phyloP scores from a whole-genome alignment of 1,284 basidiomycete genomes.

The Schizophyllum amplum region DNA sequence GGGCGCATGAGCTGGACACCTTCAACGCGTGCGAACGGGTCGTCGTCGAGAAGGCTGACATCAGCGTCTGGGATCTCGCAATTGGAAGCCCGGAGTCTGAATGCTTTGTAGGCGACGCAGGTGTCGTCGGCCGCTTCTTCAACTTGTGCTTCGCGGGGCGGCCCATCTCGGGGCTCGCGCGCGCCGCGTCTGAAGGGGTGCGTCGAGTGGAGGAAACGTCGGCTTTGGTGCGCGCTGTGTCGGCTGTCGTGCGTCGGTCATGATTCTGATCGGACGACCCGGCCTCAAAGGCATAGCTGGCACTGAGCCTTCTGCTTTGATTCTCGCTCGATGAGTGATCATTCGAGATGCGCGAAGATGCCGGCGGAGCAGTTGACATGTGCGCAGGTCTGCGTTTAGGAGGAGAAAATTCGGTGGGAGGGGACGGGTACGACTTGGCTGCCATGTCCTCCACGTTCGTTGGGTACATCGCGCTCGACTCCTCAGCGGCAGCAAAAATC shows the following conservation, averaged over 20 bases:
- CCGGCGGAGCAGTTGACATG: background rate
- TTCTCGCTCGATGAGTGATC: background rate
- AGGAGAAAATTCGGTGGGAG: background rate
- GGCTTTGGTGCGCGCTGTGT: background rate
- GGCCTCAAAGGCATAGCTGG: too few species aligned
- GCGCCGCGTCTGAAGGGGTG: background rate
- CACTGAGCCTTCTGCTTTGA: background rate
- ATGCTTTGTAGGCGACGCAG: constrained; percentile 10
- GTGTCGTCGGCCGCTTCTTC: constrained; percentile 13
- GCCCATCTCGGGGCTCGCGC: constrained; percentile 6
- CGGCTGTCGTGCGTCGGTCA: background rate
- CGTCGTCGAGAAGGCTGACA: constrained; percentile 30
- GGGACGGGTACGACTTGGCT: background rate
- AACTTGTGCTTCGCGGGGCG: constrained; percentile 10
- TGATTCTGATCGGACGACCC: too few species aligned
- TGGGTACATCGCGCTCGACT: background rate
- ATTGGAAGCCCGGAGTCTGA: too few species aligned
- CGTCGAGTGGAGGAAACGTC: background rate
- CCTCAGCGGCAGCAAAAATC: background rate
- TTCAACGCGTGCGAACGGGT: constrained; percentile 49
- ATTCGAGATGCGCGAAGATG: background rate
- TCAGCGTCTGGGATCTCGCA: background rate
- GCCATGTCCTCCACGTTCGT: background rate
- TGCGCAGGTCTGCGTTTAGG: background rate
- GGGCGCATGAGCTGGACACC: constrained; percentile 31